These are phyloP conservation scores for Rhynchospora pubera DNA, from an alignment of 176 grass and related monocot genomes.

Conservation along the genomic window DNA sequence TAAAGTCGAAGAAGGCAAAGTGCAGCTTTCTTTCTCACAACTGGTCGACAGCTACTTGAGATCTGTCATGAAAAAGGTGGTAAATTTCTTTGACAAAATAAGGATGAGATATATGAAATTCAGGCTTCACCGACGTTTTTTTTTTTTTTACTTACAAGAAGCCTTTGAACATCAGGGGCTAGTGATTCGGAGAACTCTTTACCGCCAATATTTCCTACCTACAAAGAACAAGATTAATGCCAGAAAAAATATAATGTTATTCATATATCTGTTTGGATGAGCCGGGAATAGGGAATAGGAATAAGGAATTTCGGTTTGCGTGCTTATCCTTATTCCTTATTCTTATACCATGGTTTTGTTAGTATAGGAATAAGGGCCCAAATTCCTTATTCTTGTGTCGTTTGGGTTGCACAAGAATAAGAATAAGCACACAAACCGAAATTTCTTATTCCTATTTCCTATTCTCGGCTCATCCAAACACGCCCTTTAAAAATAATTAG, in stretches of 20 bases:
- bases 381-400: no score
- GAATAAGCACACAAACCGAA: no score
- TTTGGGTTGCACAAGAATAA: no score
- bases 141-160: slow-evolving; percentile 80
- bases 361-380: no score
- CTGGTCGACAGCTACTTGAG: slow-evolving; percentile 92
- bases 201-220: slow-evolving; percentile 99
- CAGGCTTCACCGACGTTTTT: not conserved
- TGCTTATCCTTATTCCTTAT: no score
- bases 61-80: slow-evolving; percentile 45
- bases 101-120: not conserved
- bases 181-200: slow-evolving; percentile 99
- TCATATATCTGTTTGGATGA: no score
- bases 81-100: slow-evolving; percentile 21
- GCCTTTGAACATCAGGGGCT: slow-evolving; percentile 94
- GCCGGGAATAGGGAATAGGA: no score
- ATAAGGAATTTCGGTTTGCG: no score
- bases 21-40: slow-evolving; percentile 98
- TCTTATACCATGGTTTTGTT: no score
- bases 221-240: slow-evolving; percentile 38
- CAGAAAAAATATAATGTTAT: not conserved
- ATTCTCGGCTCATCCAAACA: no score
- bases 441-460: no score
- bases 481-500: no score
- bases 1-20: slow-evolving; percentile 95